Conservation (phyloP, 352 stramenopile species). For the Phytophthora hybrid region DNA sequence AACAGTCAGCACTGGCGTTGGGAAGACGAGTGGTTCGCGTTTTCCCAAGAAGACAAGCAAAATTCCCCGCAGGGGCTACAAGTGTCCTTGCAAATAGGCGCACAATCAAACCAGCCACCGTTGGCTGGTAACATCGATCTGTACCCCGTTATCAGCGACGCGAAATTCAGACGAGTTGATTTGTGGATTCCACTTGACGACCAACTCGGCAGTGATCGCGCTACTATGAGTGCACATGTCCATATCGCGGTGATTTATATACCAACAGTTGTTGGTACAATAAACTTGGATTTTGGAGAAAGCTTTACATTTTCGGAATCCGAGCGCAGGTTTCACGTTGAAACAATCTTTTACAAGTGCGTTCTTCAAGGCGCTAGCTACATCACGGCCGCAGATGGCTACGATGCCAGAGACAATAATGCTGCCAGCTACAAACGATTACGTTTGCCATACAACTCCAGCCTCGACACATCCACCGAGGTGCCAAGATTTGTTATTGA, state of each 20-base stretch:
- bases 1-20: conserved; percentile 34
- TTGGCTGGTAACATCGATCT: conserved; percentile 22
- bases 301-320: conserved; percentile 25
- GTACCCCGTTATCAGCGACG: conserved; percentile 13
- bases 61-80: conserved; percentile 9
- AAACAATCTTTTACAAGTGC: conserved; percentile 40
- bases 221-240: conserved; percentile 18
- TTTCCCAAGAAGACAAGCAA: conserved; percentile 2
- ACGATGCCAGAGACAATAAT: background rate
- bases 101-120: conserved; percentile 10
- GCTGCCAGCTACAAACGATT: conserved; percentile 4
- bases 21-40: conserved; percentile 37
- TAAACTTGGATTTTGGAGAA: conserved; percentile 32
- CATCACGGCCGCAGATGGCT: background rate
- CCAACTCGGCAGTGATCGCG: background rate
- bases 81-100: conserved; percentile 19
- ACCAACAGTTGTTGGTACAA: conserved; percentile 23
- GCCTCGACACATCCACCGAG: background rate
- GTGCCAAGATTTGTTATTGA: conserved; percentile 31
- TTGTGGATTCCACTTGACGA: conserved; percentile 24
- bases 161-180: conserved; percentile 17
- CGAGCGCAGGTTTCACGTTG: conserved; percentile 18
- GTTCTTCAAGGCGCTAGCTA: conserved; percentile 11
- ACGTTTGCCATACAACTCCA: conserved; percentile 23
- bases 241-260: conserved; percentile 32